Base-by-base conservation (phyloP, 2,329 filamentous ascomycete species). In the Cytospora piceae region DNA sequence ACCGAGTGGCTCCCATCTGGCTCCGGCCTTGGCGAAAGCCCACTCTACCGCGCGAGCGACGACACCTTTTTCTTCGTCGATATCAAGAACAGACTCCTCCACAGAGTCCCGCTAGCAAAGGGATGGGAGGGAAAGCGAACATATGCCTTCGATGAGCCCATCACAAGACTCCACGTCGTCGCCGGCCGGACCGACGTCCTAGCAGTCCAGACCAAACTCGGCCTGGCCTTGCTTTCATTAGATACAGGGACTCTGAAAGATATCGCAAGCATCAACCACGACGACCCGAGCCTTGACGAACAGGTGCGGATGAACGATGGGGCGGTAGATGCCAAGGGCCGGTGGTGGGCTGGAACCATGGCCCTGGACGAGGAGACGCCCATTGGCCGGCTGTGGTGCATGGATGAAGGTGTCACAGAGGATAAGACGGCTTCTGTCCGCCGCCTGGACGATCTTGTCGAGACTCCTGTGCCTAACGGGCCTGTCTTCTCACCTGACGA, bases 251-350 rank as follows among this genome's bases (percentile, higher is more conserved):
- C 64, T 11, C 53, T 70, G n/a, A 66, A 70, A 51, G 66, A 60
- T 2, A 68, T 73, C 24, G 59, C 67, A 5, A 52, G 49, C 42
- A 53, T 72, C 12, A 20, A 49, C 31, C 68, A 71, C 31, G 42
- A 31, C n/a, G 66, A 69, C 56, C 54, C 56, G 2, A 31, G 39
- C 2, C 64, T 72, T 14, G 64, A 72, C 54, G 52, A 61, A 11
- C 67, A 70, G 34, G 65, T 70, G n/a, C 70, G 71, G 20, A 70
- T 72, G 69, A 71, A 73, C 17, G 71, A 73, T 34, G 70, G 72
- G 0, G 69, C 60, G 22, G 70, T 73, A 42, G 71, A 72, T 14
- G 66, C 66, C 2, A 58, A 62, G 0, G 70, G 71, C 0, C 63
- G 71, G 11, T 72, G 70, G 71, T 74, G 71, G 71, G 70, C 70